Base-by-base conservation (phyloP, 2,329 filamentous ascomycete species). In the Arthrobotrys entomopaga region DNA sequence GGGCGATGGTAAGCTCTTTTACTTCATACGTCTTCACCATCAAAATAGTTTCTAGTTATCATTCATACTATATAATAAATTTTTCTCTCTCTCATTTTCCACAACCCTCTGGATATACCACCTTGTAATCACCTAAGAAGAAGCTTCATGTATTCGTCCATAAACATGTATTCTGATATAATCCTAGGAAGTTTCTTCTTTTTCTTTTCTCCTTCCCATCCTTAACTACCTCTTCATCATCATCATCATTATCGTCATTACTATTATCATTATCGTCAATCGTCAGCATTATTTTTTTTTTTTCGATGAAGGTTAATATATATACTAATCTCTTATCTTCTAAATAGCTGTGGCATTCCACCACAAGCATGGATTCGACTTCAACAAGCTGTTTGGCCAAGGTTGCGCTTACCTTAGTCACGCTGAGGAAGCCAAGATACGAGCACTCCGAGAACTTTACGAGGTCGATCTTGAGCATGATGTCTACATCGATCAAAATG, bases 391-490 rank as follows among this genome's bases (percentile, higher is more conserved):
- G 34, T 70, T 76, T 38, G 67, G 46, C 1, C 58, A 67, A 13
- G 78, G 78, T 5, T 70, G 77, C 13, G 50, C 67, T 7, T 79
- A 79, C 63, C 57, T 79, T 8, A 77, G 77, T 26, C 76, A 67
- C 38, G 63, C 71, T 6, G 78, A 79, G 38, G 78, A 79, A 42
- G 74, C 70, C 11, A 52, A 65, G 29, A 50, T 78, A 16, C 65
- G 66, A 16, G 73, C 70, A 15, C 19, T 59, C 3, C 50, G 29
- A 22, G 54, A 42, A 2, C 26, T 58, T 15, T 56, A 56, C 34
- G 63, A 74, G 6, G 42, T 56, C 20, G 56, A 56, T 20, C 63
- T 63, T 2, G 26, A 26, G 20, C 60, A 38, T 22, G 57, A 63
- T 22, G 60, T 74, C 11, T 29, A 53, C 2, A 13, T 61, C 7